A percentile compares a stretch with the other conserved stretches of the same genome.
phyloP scores from a whole-genome alignment of 2,329 filamentous ascomycete species.

The Teratosphaeria pseudoeucalypti region DNA sequence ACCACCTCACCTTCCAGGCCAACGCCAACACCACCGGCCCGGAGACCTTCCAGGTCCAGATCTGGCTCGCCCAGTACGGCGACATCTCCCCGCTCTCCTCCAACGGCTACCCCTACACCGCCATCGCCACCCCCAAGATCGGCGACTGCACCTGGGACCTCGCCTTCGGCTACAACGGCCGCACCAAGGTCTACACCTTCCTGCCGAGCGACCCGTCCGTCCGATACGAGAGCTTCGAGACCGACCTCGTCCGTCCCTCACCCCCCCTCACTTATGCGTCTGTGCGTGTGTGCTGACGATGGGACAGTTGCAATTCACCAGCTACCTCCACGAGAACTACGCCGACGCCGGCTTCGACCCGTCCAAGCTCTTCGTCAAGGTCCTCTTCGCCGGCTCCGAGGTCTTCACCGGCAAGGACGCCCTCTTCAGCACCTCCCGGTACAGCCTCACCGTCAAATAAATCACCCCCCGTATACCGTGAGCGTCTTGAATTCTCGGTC shows the following conservation, averaged over 20 bases:
- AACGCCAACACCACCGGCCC: slow-evolving; percentile 32
- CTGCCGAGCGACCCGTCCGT: not conserved
- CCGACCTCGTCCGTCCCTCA: slow-evolving; percentile 3
- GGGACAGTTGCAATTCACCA: slow-evolving; percentile 1
- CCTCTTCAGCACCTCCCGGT: slow-evolving; percentile 5
- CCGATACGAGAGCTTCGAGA: slow-evolving; percentile 1
- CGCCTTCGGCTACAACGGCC: slow-evolving; percentile 9
- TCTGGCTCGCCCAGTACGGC: slow-evolving; percentile 10
- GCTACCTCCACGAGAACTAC: slow-evolving; percentile 4
- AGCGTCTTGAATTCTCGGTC: too few species aligned
- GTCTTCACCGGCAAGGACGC: slow-evolving; percentile 9
- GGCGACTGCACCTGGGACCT: slow-evolving; percentile 7
- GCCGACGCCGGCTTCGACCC: slow-evolving; percentile 2
- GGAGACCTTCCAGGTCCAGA: slow-evolving; percentile 43
- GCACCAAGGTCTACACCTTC: slow-evolving; percentile 11
- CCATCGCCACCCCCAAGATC: slow-evolving; percentile 7
- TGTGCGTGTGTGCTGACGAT: too few species aligned
- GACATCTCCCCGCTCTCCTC: slow-evolving; percentile 9
- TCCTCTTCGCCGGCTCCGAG: slow-evolving; percentile 7
- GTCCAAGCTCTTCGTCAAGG: slow-evolving; percentile 6
- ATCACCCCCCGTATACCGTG: too few species aligned
- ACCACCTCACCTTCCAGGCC: slow-evolving; percentile 46
- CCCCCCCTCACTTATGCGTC: not conserved
- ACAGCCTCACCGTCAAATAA: not conserved
- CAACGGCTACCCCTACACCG: slow-evolving; percentile 12